Conservation (phyloP, 2,329 filamentous ascomycete species). For the Pseudogymnoascus sp. region DNA sequence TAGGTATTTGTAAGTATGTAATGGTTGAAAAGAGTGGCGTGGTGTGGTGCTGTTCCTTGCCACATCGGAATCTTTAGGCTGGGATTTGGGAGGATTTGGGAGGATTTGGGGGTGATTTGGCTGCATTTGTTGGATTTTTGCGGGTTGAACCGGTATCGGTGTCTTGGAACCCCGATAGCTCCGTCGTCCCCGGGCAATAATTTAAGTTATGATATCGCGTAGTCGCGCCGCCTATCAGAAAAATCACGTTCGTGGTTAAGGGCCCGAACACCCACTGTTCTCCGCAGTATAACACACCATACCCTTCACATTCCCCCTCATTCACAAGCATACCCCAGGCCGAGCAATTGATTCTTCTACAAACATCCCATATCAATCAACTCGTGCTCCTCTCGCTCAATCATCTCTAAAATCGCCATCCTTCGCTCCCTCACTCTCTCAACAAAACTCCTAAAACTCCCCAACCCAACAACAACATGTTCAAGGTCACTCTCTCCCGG, state of each 20-base stretch:
- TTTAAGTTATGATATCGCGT: slow-evolving; percentile 6
- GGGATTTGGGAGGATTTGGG: not conserved
- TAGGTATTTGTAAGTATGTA: not conserved
- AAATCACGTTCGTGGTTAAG: not conserved
- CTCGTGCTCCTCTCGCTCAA: not conserved
- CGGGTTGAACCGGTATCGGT: slow-evolving; percentile 6
- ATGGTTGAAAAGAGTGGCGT: not conserved
- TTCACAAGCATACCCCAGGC: not conserved
- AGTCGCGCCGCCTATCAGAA: slow-evolving; percentile 5
- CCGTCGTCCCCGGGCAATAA: slow-evolving; percentile 1
- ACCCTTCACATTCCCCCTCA: not conserved
- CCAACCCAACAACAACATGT: not conserved
- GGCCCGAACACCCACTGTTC: not conserved
- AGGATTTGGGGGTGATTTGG: not conserved
- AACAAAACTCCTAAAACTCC: not conserved
- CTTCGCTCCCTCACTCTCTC: not conserved
- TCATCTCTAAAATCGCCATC: not conserved
- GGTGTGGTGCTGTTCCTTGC: not conserved
- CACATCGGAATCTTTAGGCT: not conserved
- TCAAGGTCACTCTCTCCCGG: slow-evolving; percentile 3
- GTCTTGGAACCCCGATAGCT: slow-evolving; percentile 3
- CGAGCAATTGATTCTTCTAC: not conserved
- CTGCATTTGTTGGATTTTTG: slow-evolving; percentile 2
- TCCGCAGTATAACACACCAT: slow-evolving; percentile 4
- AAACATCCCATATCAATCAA: not conserved